A percentile compares a stretch with the other conserved stretches of the same genome.
These are phyloP conservation scores for Phaffomyces opuntiae DNA, from an alignment of 805 yeast species.

Conservation along the genomic window DNA sequence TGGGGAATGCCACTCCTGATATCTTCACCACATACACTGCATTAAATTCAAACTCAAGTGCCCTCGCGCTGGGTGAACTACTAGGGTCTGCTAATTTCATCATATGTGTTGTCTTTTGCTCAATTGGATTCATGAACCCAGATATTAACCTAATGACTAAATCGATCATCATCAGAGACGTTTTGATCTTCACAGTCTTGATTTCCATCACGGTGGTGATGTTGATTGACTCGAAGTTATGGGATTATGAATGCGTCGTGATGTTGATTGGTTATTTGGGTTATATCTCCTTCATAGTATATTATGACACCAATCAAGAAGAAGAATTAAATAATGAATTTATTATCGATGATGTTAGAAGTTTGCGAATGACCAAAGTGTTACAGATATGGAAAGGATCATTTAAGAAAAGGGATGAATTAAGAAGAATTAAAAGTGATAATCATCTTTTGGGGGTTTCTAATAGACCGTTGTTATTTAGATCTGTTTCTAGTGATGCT, in stretches of 20 bases:
- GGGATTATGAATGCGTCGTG: conserved; percentile 45
- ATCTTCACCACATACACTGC: conserved; percentile 80
- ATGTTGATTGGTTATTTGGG: conserved; percentile 49
- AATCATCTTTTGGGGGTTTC: background rate
- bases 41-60: conserved; percentile 59
- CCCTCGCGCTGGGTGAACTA: conserved; percentile 85
- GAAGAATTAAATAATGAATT: background rate
- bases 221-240: conserved; percentile 48
- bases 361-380: background rate
- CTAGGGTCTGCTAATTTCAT: conserved; percentile 86
- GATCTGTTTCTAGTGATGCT: background rate
- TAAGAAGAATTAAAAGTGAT: conserved; percentile 1
- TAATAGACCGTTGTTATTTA: too few species aligned
- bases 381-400: conserved; percentile 1
- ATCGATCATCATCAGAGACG: conserved; percentile 57
- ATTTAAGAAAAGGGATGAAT: too few species aligned
- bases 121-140: conserved; percentile 65
- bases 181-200: conserved; percentile 46
- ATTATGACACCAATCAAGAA: background rate
- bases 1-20: conserved; percentile 93
- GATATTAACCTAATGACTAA: conserved; percentile 23
- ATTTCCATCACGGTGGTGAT: conserved; percentile 44
- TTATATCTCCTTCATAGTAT: conserved; percentile 39
- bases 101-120: conserved; percentile 71
- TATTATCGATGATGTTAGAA: conserved; percentile 1